phyloP scores from a whole-genome alignment of 495 filamentous ascomycete species.

The Penicillium simplicissimum region DNA sequence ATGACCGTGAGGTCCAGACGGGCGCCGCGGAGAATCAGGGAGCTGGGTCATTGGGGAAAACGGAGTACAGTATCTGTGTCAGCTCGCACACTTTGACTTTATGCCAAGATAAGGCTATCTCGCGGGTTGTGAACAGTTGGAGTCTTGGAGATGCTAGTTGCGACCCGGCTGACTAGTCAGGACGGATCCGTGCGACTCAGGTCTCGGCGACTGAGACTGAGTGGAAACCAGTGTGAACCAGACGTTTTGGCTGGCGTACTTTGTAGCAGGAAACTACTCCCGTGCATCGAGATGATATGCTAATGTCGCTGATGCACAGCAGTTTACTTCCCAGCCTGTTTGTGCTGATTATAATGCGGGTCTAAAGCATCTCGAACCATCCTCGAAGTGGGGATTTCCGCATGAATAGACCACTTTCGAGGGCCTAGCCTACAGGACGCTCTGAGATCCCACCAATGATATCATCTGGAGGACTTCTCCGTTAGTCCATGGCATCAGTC shows the following conservation, averaged over 20 bases:
- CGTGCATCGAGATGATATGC: not conserved
- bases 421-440: not conserved
- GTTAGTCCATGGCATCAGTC: conserved; percentile 8
- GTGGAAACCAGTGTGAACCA: not conserved
- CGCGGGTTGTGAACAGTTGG: not conserved
- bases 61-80: not conserved
- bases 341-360: not conserved
- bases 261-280: not conserved
- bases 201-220: not conserved
- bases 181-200: not conserved
- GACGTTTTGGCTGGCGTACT: not conserved
- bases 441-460: not conserved
- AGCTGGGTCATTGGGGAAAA: not conserved
- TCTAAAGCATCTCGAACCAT: not conserved
- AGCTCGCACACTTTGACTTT: not conserved
- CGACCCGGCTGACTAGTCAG: not conserved
- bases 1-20: not conserved
- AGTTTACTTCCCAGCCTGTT: not conserved
- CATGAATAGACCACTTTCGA: not conserved
- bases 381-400: not conserved
- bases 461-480: conserved; percentile 4
- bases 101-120: conserved; percentile 1
- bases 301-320: not conserved
- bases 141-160: not conserved
- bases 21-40: not conserved